Evolutionary conservation across 164 flowering plant genomes (phyloP).

Genomic region (Magnolia officinalis): DNA sequence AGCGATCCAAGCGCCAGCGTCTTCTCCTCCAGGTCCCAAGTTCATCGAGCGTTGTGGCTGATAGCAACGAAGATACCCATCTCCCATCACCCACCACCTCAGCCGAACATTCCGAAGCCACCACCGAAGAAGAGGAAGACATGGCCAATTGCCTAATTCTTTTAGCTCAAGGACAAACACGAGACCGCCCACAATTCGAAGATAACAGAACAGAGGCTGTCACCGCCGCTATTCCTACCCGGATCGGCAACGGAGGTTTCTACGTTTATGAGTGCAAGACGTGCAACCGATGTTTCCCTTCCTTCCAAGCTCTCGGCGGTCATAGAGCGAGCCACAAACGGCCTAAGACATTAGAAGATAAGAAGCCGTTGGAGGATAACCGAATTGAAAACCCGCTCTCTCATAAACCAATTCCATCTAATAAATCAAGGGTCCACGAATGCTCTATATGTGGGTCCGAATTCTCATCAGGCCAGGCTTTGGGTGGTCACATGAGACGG

Average conservation of each 20-base stretch:
- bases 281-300: conserved; percentile 46
- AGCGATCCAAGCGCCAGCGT: conserved; percentile 52
- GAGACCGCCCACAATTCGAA: not conserved
- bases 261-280: conserved; percentile 58
- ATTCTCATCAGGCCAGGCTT: conserved; percentile 59
- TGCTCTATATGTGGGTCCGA: conserved; percentile 58
- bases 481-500: conserved; percentile 71
- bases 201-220: too few species aligned
- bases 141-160: conserved; percentile 62
- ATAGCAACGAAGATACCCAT: not conserved
- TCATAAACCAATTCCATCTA: not conserved
- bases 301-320: conserved; percentile 69
- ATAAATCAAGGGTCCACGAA: conserved; percentile 43
- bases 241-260: conserved; percentile 24
- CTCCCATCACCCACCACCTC: conserved; percentile 10
- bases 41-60: conserved; percentile 19
- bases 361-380: conserved; percentile 11
- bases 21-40: conserved; percentile 21
- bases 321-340: conserved; percentile 71
- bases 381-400: not conserved
- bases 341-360: conserved; percentile 19
- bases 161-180: conserved; percentile 34
- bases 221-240: not conserved
- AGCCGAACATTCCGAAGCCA: conserved; percentile 11
- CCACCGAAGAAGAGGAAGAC: conserved; percentile 49